Percentiles rank a stretch among this genome's conserved stretches.
phyloP scores from a whole-genome alignment of 225 moss, liverwort and hornwort species.

The Straminergon stramineum region DNA sequence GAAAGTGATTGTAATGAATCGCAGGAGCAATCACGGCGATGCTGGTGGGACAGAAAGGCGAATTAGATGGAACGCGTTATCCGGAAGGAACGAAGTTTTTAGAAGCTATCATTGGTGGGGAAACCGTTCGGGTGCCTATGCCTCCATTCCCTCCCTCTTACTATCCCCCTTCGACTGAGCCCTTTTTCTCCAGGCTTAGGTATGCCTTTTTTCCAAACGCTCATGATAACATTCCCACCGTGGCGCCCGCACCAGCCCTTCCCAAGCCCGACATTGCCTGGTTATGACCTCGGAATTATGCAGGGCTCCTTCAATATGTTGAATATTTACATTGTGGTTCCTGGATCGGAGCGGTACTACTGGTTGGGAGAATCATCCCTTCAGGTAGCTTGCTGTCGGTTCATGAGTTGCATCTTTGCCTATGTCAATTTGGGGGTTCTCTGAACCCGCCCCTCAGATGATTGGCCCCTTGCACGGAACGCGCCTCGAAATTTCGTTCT shows the following conservation, averaged over 20 bases:
- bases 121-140: conserved; percentile 43
- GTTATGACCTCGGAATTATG: background rate
- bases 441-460: background rate
- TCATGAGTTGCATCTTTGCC: conserved; percentile 4
- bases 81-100: conserved; percentile 26
- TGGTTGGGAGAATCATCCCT: background rate
- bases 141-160: conserved; percentile 28
- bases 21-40: conserved; percentile 40
- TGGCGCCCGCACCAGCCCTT: background rate
- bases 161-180: conserved; percentile 39
- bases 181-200: conserved; percentile 55
- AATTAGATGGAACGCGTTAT: background rate
- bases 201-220: conserved; percentile 73
- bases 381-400: background rate
- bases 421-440: background rate
- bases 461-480: background rate
- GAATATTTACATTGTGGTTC: background rate
- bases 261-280: conserved; percentile 27
- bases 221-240: conserved; percentile 15
- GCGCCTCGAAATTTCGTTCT: background rate
- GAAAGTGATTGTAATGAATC: conserved; percentile 7
- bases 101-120: conserved; percentile 30
- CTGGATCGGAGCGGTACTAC: background rate
- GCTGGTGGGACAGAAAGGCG: conserved; percentile 40
- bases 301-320: background rate